Evolutionary conservation across 1,284 basidiomycete species (phyloP), one percentile per base, ranked within the genome.

Genomic region (Chalciporus sp.): DNA sequence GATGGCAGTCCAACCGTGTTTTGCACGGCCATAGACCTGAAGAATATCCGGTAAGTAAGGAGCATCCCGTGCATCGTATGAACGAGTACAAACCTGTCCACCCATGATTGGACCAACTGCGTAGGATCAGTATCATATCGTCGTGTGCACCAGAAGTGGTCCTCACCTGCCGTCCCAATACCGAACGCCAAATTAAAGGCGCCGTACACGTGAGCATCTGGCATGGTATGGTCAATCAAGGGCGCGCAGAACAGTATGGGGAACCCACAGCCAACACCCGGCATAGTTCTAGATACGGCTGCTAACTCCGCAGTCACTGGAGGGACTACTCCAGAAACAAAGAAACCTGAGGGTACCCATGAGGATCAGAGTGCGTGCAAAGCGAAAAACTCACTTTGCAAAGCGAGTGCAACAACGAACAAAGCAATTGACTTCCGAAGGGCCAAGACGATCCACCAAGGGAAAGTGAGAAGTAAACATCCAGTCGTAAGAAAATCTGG

Each of bases 171-270:
- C 31, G 83, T 79, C 23, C 86, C 87, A 48, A 86, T 66, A 3
- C 85, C 86, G 55, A 83, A 89, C 2, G 80, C 81, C 14, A 90
- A 60, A 66, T 90, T 90, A 65, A 88, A 88, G 1, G 82, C 84
- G 2, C 83, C 80, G 56, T 80, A 82, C 2, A 78, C 70, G 64
- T 90, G 88, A 1, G 78, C 88, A 67, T 85, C 88, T 80, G 43
- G 51, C 19, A 51, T 47, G 26, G 20, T 6, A 20, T 33, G 31
- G 48, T 66, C 26, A 70, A 45, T 27, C 31, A 8, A 53, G 19
- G 41, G 35, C 42, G 26, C 14, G 40, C n/a, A 16, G 29, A 50
- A 12, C 39, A 16, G 20, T 7, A 35, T 17, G 6, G n/a, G 17
- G 35, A 9, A 73, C 86, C 69, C 64, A 84, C 86, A 90, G 35